Evolutionary conservation across 2,329 filamentous ascomycete species (phyloP), one percentile per base, ranked within the genome.

Genomic region (Xylariaceae sp.): DNA sequence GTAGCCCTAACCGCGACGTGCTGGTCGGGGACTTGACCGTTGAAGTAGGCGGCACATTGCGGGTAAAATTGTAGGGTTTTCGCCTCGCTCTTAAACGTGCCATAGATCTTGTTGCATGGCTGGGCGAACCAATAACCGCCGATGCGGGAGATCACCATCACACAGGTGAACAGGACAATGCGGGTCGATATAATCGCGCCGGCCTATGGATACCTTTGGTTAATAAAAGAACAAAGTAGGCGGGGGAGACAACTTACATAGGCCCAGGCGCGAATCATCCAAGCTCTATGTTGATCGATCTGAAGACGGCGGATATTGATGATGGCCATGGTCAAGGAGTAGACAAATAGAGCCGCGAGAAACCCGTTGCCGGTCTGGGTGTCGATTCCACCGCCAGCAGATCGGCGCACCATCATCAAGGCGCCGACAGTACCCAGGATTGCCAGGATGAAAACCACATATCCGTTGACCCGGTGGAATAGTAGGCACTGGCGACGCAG

Each of bases 281-380:
- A 87, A 2, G 82, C 81, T 1, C 84, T 77, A 61, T 87, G 84
- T 65, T 86, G 79, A 37, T 86, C 82, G 53, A 88, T 82, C 66
- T 86, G 83, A 1, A 86, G 70, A 1, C 75, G 73, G 68, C 82
- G 85, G 69, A 87, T 79, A 62, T 85, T 85, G 67, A 80, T 73
- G 37, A 78, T 79, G 1, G 82, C 80, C 49, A 86, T 60, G 0
- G 67, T 61, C 23, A 82, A 68, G 8, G 76, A 74, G 1, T 69
- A 63, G 0, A 78, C 69, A 1, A 81, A 81, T 7, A 77, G 66
- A 35, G 82, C 73, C 1, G 72, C 77, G 0, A 83, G 66, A 0
- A 77, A 55, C 0, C 78, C 78, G 0, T 79, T 68, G 1, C 67
- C 75, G 0, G 72, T 68, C 64, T 85, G 83, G 2, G 77, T 76